Evolutionary conservation across 2,329 filamentous ascomycete genomes (phyloP), one percentile per base, ranked within the genome.

Genomic region (Alternaria conjuncta): DNA sequence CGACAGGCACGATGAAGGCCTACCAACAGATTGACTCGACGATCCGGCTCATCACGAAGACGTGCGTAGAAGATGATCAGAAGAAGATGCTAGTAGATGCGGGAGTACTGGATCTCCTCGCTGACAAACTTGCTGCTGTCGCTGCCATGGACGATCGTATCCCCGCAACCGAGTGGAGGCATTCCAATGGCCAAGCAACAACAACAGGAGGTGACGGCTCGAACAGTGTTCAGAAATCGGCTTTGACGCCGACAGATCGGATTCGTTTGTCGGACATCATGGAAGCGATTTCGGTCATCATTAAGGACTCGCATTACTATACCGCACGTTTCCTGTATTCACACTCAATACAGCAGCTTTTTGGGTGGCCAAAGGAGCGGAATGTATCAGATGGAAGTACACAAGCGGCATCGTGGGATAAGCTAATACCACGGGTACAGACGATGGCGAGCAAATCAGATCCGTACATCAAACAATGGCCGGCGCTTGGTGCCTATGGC

Each of bases 91-190:
- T 98, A 58, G 87, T 92, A 11, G 89, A 90, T 41, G 85, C 85
- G 11, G 92, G 92, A 6, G 85, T 97, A 25, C 83, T 98, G 32
- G 93, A 97, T 79, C 87, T 90, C 12, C 85, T 98, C 26, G 91
- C 93, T 25, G 86, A 88, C 6, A 90, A 90, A 69, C 81, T 98
- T 61, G 92, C 79, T 23, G 68, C 71, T 30, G 71, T 78, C 50
- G 78, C 78, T 36, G 64, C 70, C 5, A 63, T 62, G 9, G 78
- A 78, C 51, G 75, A 75, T 36, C 15, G 66, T 55, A 36, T 71
- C 43, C 57, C 66, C 47, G 53, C 64, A 59, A 49, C 63, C n/a
- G 71, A 75, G 3, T 30, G 66, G 10, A 71, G 63, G 57, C 66
- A 59, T 8, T 44, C 67, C 5, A 61, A 60, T 20, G 64, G 60